These are phyloP conservation scores for Cyberlindnera petersonii DNA, from an alignment of 805 yeast genomes.

Conservation along the genomic window DNA sequence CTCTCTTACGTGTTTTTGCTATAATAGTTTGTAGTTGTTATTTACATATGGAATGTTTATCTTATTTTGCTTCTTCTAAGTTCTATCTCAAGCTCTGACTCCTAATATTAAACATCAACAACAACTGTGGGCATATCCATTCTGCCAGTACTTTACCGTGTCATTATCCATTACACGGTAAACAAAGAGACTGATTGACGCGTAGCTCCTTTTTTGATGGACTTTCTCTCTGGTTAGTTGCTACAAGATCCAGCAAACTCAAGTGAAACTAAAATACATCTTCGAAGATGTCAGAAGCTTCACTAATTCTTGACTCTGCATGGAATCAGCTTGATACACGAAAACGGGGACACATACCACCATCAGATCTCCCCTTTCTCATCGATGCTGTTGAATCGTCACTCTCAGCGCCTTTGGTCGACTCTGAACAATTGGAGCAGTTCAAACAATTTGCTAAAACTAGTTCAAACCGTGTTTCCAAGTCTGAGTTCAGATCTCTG, in stretches of 20 bases:
- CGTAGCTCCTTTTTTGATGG: background rate
- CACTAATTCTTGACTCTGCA: slow-evolving; percentile 18
- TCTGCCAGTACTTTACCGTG: no score
- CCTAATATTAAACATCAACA: no score
- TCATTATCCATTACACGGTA: no score
- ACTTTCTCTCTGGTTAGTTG: no score
- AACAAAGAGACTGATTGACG: no score
- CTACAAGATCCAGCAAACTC: background rate
- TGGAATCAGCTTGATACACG: slow-evolving; percentile 24
- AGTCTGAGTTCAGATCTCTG: slow-evolving; percentile 30
- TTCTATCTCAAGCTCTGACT: no score
- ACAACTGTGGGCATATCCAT: no score
- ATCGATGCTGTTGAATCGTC: slow-evolving; percentile 23
- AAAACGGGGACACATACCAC: slow-evolving; percentile 18
- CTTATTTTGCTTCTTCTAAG: no score
- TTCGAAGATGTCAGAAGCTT: slow-evolving; percentile 8
- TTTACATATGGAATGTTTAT: no score
- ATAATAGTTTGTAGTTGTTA: no score
- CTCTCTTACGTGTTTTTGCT: no score
- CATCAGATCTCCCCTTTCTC: slow-evolving; percentile 21
- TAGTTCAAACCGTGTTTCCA: slow-evolving; percentile 30
- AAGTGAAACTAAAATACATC: background rate
- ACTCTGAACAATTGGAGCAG: slow-evolving; percentile 26
- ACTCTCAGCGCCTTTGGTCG: slow-evolving; percentile 23
- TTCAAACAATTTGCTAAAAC: slow-evolving; percentile 29